Percentiles rank a stretch among this genome's conserved stretches.
Conservation (phyloP, 345 rosid species). For the Citrus medica region DNA sequence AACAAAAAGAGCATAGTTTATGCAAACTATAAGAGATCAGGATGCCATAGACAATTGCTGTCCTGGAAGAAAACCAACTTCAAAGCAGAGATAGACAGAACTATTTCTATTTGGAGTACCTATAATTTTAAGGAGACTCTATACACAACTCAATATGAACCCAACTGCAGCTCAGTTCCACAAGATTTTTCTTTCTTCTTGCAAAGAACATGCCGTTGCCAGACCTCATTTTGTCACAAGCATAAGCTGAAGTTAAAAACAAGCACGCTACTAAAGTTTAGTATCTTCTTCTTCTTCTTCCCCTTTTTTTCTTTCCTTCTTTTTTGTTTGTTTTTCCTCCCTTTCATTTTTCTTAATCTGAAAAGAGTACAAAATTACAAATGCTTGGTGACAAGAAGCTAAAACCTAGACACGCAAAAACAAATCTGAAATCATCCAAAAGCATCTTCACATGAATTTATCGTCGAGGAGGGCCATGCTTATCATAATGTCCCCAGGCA, state of each 20-base stretch:
- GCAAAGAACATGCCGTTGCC: background rate
- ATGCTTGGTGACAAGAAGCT: background rate
- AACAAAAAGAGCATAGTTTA: background rate
- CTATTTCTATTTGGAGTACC: background rate
- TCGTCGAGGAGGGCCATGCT: background rate
- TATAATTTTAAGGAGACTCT: background rate
- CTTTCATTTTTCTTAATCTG: background rate
- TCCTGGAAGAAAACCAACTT: background rate
- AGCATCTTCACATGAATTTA: background rate
- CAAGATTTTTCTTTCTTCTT: background rate
- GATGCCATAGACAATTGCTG: background rate
- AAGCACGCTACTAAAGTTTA: background rate
- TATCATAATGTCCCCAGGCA: slow-evolving; percentile 15
- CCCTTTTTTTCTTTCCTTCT: too few relatives aligned
- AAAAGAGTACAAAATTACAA: background rate
- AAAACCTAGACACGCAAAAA: background rate
- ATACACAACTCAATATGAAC: background rate
- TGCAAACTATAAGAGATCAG: background rate
- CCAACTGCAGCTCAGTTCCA: background rate
- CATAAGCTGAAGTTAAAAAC: background rate
- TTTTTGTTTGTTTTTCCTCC: too few relatives aligned
- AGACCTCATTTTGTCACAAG: background rate
- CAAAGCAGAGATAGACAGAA: too few relatives aligned
- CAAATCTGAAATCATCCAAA: background rate
- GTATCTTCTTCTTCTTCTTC: background rate